Percentiles rank a stretch among this genome's conserved stretches.
These are phyloP conservation scores for Tylopilus sp. DNA, from an alignment of 768 basidiomycete genomes.

Conservation along the genomic window DNA sequence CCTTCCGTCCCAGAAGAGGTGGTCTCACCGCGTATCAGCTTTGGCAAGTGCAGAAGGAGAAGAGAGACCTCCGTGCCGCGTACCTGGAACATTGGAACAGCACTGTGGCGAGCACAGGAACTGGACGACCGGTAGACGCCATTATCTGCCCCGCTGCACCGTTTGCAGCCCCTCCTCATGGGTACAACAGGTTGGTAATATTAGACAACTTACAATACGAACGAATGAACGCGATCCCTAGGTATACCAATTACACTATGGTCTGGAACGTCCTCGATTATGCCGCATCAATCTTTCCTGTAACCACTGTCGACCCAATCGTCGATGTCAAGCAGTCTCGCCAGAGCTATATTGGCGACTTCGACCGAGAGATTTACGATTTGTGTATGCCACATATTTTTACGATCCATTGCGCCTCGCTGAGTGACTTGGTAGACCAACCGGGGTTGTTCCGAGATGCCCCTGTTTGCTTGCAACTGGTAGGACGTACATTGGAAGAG, in stretches of 20 bases:
- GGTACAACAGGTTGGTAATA: slow-evolving; percentile 45
- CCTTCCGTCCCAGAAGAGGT: slow-evolving; percentile 26
- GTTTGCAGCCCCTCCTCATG: slow-evolving; percentile 62
- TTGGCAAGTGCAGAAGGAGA: slow-evolving; percentile 60
- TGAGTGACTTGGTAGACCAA: slow-evolving; percentile 37
- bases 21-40: slow-evolving; percentile 53
- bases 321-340: slow-evolving; percentile 47
- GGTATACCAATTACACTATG: slow-evolving; percentile 50
- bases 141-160: slow-evolving; percentile 65
- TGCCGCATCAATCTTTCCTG: slow-evolving; percentile 58
- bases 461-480: slow-evolving; percentile 62
- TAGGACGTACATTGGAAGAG: slow-evolving; percentile 69
- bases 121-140: slow-evolving; percentile 72
- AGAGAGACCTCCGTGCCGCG: slow-evolving; percentile 45
- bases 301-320: slow-evolving; percentile 53
- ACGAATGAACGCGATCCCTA: slow-evolving; percentile 16
- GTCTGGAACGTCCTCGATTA: slow-evolving; percentile 72
- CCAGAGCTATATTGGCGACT: slow-evolving; percentile 43
- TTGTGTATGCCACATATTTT: slow-evolving; percentile 43
- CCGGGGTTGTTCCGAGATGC: slow-evolving; percentile 53
- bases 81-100: slow-evolving; percentile 64
- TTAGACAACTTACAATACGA: neutral
- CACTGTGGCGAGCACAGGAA: slow-evolving; percentile 50
- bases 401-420: neutral
- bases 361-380: slow-evolving; percentile 50